Conservation (phyloP, 805 yeast species). For the Nakazawaea molendinolei region DNA sequence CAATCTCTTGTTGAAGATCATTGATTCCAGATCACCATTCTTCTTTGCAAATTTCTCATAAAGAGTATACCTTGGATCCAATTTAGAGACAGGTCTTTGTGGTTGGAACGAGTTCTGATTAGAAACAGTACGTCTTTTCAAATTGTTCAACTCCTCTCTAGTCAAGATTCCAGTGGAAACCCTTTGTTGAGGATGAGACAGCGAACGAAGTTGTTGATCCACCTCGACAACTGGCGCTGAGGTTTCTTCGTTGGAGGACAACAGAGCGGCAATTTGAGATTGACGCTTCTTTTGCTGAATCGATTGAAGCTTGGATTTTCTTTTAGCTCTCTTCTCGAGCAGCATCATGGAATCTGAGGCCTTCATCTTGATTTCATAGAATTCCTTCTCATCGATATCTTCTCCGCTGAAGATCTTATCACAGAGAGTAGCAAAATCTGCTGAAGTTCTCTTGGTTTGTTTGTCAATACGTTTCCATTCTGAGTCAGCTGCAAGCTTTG, state of each 20-base stretch:
- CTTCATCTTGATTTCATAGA: slow-evolving; percentile 36
- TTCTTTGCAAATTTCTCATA: slow-evolving; percentile 32
- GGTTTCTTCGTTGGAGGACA: slow-evolving; percentile 9
- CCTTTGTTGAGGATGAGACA: slow-evolving; percentile 5
- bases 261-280: slow-evolving; percentile 24
- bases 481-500: slow-evolving; percentile 56
- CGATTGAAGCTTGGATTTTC: slow-evolving; percentile 34
- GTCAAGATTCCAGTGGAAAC: slow-evolving; percentile 31
- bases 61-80: slow-evolving; percentile 50
- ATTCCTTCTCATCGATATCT: slow-evolving; percentile 38
- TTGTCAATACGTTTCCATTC: slow-evolving; percentile 67
- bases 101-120: slow-evolving; percentile 30
- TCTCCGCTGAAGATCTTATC: slow-evolving; percentile 74
- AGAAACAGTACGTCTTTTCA: slow-evolving; percentile 41
- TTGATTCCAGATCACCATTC: slow-evolving; percentile 4
- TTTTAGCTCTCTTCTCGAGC: slow-evolving; percentile 36
- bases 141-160: slow-evolving; percentile 34
- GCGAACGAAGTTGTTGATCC: slow-evolving; percentile 3
- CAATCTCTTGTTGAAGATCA: slow-evolving; percentile 7
- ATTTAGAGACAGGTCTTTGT: slow-evolving; percentile 45
- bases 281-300: slow-evolving; percentile 31
- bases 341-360: slow-evolving; percentile 30
- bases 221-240: slow-evolving; percentile 13
- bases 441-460: slow-evolving; percentile 69
- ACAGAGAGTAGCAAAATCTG: slow-evolving; percentile 72